Percentiles rank a stretch among this genome's conserved stretches.
Conservation (phyloP, 352 stramenopile genomes). For the Pythium biforme region DNA sequence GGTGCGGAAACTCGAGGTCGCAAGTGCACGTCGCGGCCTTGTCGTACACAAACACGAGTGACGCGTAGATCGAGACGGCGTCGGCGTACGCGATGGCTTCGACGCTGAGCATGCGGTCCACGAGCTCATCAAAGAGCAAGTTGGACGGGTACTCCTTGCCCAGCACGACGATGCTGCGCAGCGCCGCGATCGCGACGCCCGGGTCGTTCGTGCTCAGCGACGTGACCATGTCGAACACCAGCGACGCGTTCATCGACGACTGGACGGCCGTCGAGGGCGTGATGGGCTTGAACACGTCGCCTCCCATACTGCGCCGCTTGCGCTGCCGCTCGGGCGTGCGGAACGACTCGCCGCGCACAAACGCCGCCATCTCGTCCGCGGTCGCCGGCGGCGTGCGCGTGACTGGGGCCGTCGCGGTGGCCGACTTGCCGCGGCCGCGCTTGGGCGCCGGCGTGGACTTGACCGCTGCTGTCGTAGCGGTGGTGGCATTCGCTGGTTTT, state of each 20-base stretch:
- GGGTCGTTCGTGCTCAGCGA: conserved; percentile 84
- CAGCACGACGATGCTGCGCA: conserved; percentile 79
- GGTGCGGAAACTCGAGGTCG: conserved; percentile 57
- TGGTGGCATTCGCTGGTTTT: background rate
- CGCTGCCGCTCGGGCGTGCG: conserved; percentile 20
- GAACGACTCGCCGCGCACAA: background rate
- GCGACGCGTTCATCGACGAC: conserved; percentile 79
- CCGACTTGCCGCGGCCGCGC: conserved; percentile 14
- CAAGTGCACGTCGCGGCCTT: conserved; percentile 66
- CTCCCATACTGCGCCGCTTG: conserved; percentile 37
- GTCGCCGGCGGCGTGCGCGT: conserved; percentile 2
- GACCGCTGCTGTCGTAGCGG: background rate
- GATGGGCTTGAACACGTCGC: conserved; percentile 47
- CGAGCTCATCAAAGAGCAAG: conserved; percentile 74
- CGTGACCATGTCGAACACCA: conserved; percentile 81
- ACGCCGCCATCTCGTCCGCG: background rate
- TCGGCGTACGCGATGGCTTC: conserved; percentile 68
- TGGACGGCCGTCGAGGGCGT: conserved; percentile 56
- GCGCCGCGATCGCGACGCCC: conserved; percentile 65
- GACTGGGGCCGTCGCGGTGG: background rate
- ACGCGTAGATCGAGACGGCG: conserved; percentile 72
- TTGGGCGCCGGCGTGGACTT: background rate
- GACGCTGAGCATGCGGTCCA: conserved; percentile 76
- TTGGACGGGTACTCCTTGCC: conserved; percentile 83
- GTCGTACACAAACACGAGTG: conserved; percentile 82